Conservation (phyloP, 257 asterid species). For the Solanum rostratum region DNA sequence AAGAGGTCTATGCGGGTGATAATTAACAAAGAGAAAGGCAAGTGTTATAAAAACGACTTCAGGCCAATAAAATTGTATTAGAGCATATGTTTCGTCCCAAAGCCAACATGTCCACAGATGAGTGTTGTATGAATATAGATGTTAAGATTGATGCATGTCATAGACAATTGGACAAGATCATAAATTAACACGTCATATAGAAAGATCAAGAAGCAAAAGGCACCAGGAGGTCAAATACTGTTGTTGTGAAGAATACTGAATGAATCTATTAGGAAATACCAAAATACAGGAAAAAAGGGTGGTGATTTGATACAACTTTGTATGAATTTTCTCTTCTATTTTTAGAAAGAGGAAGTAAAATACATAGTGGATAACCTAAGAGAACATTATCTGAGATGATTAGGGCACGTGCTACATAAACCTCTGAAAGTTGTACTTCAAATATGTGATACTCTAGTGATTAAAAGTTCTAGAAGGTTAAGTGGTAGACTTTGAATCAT, state of each 20-base stretch:
- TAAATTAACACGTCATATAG: not conserved
- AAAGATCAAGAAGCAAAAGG: not conserved
- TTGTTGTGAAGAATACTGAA: not conserved
- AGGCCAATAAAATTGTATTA: not conserved
- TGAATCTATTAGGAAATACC: not conserved
- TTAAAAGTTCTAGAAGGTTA: not conserved
- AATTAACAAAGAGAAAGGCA: not conserved
- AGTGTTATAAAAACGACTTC: not conserved
- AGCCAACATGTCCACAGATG: not conserved
- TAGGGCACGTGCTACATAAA: not conserved
- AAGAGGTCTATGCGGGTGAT: not conserved
- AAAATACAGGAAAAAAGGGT: not conserved
- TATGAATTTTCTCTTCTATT: not conserved
- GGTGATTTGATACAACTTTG: not conserved
- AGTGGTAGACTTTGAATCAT: not conserved
- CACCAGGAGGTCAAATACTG: not conserved
- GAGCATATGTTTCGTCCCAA: not conserved
- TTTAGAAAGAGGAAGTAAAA: not conserved
- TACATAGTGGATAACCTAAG: not conserved
- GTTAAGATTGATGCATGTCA: not conserved
- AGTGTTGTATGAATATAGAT: not conserved
- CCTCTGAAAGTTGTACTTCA: not conserved
- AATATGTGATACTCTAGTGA: not conserved
- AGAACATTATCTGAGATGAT: not conserved
- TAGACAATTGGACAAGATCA: not conserved